These are phyloP conservation scores for Spatholobus suberectus DNA, from an alignment of 306 rosid species.

Conservation along the genomic window DNA sequence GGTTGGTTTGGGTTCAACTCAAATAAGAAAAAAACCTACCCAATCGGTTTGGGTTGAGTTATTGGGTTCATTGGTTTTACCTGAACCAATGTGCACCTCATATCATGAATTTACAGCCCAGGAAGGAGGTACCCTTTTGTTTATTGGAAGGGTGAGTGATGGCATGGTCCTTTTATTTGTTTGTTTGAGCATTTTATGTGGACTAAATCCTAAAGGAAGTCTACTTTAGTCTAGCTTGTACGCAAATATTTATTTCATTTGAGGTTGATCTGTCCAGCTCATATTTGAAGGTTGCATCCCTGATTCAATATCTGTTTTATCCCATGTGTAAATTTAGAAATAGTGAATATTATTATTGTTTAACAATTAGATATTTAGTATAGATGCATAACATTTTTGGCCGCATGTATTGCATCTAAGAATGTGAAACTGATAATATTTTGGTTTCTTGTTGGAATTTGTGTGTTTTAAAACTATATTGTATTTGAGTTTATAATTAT, in stretches of 20 bases:
- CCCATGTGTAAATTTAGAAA: neutral
- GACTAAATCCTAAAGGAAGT: neutral
- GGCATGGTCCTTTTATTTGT: neutral
- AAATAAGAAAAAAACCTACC: too few relatives aligned
- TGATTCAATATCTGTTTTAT: neutral
- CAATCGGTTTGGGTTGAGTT: too few relatives aligned
- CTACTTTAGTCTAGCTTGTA: neutral
- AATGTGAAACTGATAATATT: conserved; percentile 8
- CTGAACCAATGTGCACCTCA: too few relatives aligned
- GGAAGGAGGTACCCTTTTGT: neutral
- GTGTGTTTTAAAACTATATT: neutral
- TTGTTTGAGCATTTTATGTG: neutral
- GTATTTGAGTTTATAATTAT: neutral
- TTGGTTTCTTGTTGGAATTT: conserved; percentile 6
- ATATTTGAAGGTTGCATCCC: neutral
- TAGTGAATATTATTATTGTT: neutral
- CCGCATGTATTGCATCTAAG: neutral
- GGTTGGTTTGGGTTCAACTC: too few relatives aligned
- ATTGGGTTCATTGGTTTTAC: too few relatives aligned
- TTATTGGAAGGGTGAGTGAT: neutral
- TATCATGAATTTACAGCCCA: neutral
- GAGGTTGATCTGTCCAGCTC: neutral
- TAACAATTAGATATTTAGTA: neutral
- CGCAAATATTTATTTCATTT: neutral
- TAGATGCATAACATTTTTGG: neutral